Evolutionary conservation across 2,329 filamentous ascomycete species (phyloP).

Genomic region (Aspergillus pseudotamarii): DNA sequence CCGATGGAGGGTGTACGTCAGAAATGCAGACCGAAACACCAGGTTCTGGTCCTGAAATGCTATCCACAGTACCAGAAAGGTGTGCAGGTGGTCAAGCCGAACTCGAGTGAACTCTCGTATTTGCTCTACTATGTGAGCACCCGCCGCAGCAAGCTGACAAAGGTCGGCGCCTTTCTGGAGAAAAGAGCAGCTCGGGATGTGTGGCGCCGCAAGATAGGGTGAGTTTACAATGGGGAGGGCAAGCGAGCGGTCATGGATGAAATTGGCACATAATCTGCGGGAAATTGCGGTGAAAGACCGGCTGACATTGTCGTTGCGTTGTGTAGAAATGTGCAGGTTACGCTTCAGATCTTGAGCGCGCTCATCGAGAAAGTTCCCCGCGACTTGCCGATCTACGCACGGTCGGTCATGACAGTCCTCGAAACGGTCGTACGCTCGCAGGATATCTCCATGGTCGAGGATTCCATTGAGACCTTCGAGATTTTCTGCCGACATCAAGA

Average conservation of each 20-base stretch:
- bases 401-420: constrained; percentile 81
- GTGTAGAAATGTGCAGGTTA: constrained; percentile 85
- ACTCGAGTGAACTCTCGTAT: constrained; percentile 95
- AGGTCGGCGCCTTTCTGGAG: constrained; percentile 92
- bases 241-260: neutral
- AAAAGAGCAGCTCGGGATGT: constrained; percentile 92
- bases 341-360: constrained; percentile 85
- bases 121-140: constrained; percentile 96
- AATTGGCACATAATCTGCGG: neutral
- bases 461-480: constrained; percentile 82
- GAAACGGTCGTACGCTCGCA: constrained; percentile 79
- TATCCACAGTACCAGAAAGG: constrained; percentile 93
- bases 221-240: constrained; percentile 36
- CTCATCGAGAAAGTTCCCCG: constrained; percentile 91
- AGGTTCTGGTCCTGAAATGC: constrained; percentile 93
- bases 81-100: constrained; percentile 89
- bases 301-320: constrained; percentile 10
- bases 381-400: constrained; percentile 85
- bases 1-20: constrained; percentile 62
- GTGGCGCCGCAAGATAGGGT: constrained; percentile 86
- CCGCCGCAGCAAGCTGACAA: constrained; percentile 90
- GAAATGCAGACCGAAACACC: constrained; percentile 84
- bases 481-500: constrained; percentile 89
- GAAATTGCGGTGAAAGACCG: constrained; percentile 2
- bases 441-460: constrained; percentile 91